These are phyloP conservation scores for Mortierella hygrophila DNA, from an alignment of 192 early-diverging fungal genomes.

Conservation along the genomic window DNA sequence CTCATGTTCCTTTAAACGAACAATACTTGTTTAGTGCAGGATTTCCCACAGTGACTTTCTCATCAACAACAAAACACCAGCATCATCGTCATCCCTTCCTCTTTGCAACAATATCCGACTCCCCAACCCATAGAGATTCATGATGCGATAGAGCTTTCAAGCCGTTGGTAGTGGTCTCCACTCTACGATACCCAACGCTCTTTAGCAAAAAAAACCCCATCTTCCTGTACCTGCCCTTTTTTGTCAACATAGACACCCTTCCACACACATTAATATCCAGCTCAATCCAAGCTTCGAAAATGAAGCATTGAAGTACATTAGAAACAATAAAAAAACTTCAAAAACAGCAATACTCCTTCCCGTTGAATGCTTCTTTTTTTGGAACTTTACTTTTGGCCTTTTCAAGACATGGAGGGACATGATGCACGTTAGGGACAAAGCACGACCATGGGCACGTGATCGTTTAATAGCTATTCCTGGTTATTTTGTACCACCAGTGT, in stretches of 20 bases:
- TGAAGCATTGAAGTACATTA: neutral
- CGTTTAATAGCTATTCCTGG: too few species aligned
- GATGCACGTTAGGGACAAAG: neutral
- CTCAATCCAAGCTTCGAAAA: neutral
- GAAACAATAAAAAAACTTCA: neutral
- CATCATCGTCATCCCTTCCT: neutral
- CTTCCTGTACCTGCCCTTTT: neutral
- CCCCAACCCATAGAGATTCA: conserved; percentile 3
- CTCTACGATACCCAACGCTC: conserved; percentile 1
- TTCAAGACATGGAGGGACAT: neutral
- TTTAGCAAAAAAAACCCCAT: neutral
- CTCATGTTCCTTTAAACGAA: conserved; percentile 26
- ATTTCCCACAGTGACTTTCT: neutral
- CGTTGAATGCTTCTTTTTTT: neutral
- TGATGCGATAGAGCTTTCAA: conserved; percentile 4
- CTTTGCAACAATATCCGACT: too few species aligned
- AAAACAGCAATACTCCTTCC: neutral
- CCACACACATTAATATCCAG: neutral
- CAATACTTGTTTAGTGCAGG: neutral
- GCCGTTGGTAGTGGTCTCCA: conserved; percentile 3
- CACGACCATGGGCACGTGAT: too few species aligned
- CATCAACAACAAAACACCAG: neutral
- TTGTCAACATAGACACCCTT: too few species aligned
- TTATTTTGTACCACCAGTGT: too few species aligned
- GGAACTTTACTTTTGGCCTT: neutral